phyloP scores from a whole-genome alignment of 2,329 filamentous ascomycete species.

The Paracamarosporium sp. region DNA sequence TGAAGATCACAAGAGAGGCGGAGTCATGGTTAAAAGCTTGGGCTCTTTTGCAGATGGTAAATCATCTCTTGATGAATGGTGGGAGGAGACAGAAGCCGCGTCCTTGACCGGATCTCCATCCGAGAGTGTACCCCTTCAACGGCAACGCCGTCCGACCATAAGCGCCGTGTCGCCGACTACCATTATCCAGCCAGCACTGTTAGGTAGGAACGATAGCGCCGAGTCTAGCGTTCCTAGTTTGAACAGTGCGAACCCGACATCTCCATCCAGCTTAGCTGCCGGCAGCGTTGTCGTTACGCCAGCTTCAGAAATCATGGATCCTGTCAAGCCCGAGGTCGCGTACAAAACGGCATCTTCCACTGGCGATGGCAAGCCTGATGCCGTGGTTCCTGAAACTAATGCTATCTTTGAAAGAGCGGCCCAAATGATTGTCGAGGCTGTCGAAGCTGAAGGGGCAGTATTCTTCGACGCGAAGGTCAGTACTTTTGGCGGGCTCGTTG shows the following conservation, averaged over 20 bases:
- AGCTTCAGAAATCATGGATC: conserved; percentile 29
- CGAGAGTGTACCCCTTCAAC: conserved; percentile 17
- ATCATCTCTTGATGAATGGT: conserved; percentile 42
- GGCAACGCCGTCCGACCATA: conserved; percentile 26
- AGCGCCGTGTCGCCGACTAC: conserved; percentile 10
- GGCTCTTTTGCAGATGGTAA: conserved; percentile 47
- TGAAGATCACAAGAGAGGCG: conserved; percentile 60
- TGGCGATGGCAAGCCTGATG: conserved; percentile 27
- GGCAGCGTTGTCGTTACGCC: conserved; percentile 28
- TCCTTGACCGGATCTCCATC: conserved; percentile 20
- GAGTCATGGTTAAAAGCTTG: conserved; percentile 58
- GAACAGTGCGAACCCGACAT: conserved; percentile 22
- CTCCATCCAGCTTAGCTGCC: conserved; percentile 25
- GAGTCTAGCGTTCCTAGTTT: conserved; percentile 26
- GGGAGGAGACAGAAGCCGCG: conserved; percentile 32
- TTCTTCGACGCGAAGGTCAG: conserved; percentile 49
- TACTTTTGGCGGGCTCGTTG: conserved; percentile 45
- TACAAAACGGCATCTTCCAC: conserved; percentile 31
- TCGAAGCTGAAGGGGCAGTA: conserved; percentile 44
- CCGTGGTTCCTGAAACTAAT: conserved; percentile 38
- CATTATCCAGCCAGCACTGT: conserved; percentile 18
- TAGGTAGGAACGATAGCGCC: conserved; percentile 25
- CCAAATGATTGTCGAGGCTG: conserved; percentile 48
- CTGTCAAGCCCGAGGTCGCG: conserved; percentile 19
- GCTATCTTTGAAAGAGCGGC: conserved; percentile 44